These are phyloP conservation scores for Sporothrix inflata DNA, from an alignment of 2,329 filamentous ascomycete species.

Conservation along the genomic window DNA sequence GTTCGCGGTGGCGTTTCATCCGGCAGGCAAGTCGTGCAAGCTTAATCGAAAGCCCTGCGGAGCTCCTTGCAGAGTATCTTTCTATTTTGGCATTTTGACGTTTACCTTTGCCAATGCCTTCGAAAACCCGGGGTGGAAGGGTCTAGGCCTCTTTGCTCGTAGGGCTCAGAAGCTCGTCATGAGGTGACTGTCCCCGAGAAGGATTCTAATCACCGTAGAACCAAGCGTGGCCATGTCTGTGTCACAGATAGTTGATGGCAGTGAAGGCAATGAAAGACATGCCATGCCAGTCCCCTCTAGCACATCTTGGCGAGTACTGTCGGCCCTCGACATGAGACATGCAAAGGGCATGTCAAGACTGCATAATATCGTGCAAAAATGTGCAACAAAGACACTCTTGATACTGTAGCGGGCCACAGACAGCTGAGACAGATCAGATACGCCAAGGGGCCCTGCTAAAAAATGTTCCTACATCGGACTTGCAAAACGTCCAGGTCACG, in stretches of 20 bases:
- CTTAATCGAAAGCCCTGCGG: not conserved
- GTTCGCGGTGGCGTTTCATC: not conserved
- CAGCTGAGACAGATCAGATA: constrained; percentile 15
- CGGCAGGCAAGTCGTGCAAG: constrained; percentile 19
- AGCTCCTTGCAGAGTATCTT: not conserved
- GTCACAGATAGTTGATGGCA: not conserved
- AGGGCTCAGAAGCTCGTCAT: not conserved
- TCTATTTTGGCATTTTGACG: not conserved
- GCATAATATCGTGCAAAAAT: not conserved
- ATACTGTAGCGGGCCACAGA: not conserved
- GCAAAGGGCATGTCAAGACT: not conserved
- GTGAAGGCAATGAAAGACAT: not conserved
- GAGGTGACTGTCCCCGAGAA: not conserved
- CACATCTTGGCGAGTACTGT: not conserved
- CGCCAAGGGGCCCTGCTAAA: not conserved
- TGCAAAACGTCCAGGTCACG: not conserved
- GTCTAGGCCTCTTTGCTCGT: not conserved
- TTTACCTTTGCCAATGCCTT: constrained; percentile 4
- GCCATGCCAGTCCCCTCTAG: not conserved
- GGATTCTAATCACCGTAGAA: constrained; percentile 7
- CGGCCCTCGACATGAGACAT: not conserved
- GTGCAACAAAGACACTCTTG: not conserved
- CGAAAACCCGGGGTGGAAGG: constrained; percentile 2
- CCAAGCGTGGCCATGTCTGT: not conserved
- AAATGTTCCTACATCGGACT: not conserved